Percentiles rank a stretch among this genome's conserved stretches.
Evolutionary conservation across 2,329 filamentous ascomycete species (phyloP).

Genomic region (Penicillium fuscoglaucum): DNA sequence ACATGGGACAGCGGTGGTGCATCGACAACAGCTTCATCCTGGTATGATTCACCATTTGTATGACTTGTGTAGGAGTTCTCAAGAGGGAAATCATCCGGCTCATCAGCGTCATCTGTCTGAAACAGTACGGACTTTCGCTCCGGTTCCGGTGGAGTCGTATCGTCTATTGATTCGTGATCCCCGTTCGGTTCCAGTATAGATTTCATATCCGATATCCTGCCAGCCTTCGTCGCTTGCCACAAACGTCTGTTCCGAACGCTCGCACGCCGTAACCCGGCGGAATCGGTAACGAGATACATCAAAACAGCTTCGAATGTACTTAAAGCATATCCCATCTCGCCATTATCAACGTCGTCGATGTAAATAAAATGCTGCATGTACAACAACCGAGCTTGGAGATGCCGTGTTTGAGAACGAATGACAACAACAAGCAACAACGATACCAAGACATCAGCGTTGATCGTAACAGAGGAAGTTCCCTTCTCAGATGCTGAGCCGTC

Average conservation of each 20-base stretch:
- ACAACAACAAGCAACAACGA: slow-evolving; percentile 89
- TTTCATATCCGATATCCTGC: slow-evolving; percentile 72
- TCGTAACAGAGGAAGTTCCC: slow-evolving; percentile 58
- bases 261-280: slow-evolving; percentile 75
- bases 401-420: slow-evolving; percentile 82
- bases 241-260: slow-evolving; percentile 82
- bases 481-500: slow-evolving; percentile 53
- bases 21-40: slow-evolving; percentile 25
- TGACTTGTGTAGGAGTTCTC: slow-evolving; percentile 26
- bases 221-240: slow-evolving; percentile 83
- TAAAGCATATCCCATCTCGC: slow-evolving; percentile 91
- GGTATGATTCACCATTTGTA: slow-evolving; percentile 18
- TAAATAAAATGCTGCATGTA: slow-evolving; percentile 98
- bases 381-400: slow-evolving; percentile 82
- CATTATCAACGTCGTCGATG: slow-evolving; percentile 94
- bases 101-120: slow-evolving; percentile 40
- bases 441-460: slow-evolving; percentile 88
- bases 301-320: slow-evolving; percentile 95
- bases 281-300: slow-evolving; percentile 81
- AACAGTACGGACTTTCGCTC: slow-evolving; percentile 32
- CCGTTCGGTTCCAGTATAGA: slow-evolving; percentile 74
- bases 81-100: slow-evolving; percentile 22
- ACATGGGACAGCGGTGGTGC: slow-evolving; percentile 68
- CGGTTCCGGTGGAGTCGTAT: slow-evolving; percentile 42
- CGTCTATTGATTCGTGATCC: slow-evolving; percentile 42